A percentile compares a stretch with the other conserved stretches of the same genome.
phyloP scores from a whole-genome alignment of 768 basidiomycete genomes.

The Suillus weaverae region DNA sequence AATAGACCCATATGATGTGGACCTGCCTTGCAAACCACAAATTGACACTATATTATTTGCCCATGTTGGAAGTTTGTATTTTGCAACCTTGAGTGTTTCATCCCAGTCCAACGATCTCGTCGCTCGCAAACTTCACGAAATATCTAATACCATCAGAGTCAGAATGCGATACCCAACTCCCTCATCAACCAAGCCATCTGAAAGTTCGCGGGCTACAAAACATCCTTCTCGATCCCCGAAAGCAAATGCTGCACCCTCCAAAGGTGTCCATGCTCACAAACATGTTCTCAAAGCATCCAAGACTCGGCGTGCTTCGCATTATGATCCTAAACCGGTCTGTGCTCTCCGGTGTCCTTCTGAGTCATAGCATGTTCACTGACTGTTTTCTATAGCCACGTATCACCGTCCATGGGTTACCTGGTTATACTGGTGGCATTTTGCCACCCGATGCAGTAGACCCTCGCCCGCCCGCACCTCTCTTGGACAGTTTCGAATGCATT shows the following conservation, averaged over 20 bases:
- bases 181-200: slow-evolving; percentile 10
- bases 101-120: not conserved
- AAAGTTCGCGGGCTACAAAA: slow-evolving; percentile 10
- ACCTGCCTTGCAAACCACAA: not conserved
- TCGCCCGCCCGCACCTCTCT: slow-evolving; percentile 37
- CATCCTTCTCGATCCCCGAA: slow-evolving; percentile 17
- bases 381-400: slow-evolving; percentile 18
- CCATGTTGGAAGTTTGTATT: not conserved
- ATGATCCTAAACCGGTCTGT: not conserved
- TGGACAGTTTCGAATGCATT: slow-evolving; percentile 44
- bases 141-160: not conserved
- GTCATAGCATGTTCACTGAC: not conserved
- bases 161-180: slow-evolving; percentile 11
- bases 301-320: not conserved
- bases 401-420: slow-evolving; percentile 12
- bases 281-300: slow-evolving; percentile 13
- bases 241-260: slow-evolving; percentile 6
- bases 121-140: not conserved
- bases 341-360: not conserved
- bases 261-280: slow-evolving; percentile 10
- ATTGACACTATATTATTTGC: not conserved
- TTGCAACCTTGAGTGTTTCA: not conserved
- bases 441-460: slow-evolving; percentile 30
- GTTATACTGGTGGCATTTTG: slow-evolving; percentile 12
- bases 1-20: not conserved